Conservation (phyloP, 2,329 filamentous ascomycete species). For the Anthostomella pinea region DNA sequence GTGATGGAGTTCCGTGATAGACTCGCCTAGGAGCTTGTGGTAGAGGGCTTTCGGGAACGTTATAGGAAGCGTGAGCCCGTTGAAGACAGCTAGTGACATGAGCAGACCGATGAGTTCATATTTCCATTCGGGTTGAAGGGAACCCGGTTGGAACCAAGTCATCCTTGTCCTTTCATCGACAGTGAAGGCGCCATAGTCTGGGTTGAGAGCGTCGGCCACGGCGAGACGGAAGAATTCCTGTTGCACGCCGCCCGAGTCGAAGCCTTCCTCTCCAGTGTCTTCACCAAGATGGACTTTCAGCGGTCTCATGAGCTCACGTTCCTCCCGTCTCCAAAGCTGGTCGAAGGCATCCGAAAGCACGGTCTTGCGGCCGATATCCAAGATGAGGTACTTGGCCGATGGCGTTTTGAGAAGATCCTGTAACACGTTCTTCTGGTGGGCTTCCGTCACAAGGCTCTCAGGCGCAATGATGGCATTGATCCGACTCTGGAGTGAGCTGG, state of each 20-base stretch:
- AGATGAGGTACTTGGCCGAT: slow-evolving; percentile 67
- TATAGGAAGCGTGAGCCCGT: slow-evolving; percentile 85
- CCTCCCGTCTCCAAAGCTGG: slow-evolving; percentile 84
- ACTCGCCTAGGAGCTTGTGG: slow-evolving; percentile 68
- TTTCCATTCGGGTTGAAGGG: slow-evolving; percentile 80
- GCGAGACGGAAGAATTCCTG: slow-evolving; percentile 92
- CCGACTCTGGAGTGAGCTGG: slow-evolving; percentile 54
- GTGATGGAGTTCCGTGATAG: slow-evolving; percentile 68
- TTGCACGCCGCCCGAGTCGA: slow-evolving; percentile 92
- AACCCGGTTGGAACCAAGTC: slow-evolving; percentile 84
- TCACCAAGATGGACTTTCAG: slow-evolving; percentile 86
- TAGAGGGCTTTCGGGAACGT: slow-evolving; percentile 87
- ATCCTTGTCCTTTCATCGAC: slow-evolving; percentile 73
- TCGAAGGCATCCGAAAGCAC: slow-evolving; percentile 75
- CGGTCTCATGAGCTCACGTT: slow-evolving; percentile 76
- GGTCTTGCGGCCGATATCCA: slow-evolving; percentile 65
- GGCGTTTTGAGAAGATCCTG: slow-evolving; percentile 63
- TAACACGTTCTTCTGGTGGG: slow-evolving; percentile 59
- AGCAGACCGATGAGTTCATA: slow-evolving; percentile 86
- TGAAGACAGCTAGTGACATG: slow-evolving; percentile 88
- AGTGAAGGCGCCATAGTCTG: slow-evolving; percentile 76
- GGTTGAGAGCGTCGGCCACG: slow-evolving; percentile 74
- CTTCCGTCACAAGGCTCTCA: slow-evolving; percentile 53
- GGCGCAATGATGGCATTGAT: slow-evolving; percentile 55
- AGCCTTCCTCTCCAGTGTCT: slow-evolving; percentile 78